Evolutionary conservation across 1,284 basidiomycete genomes (phyloP).

Genomic region (Takashimella koratensis): DNA sequence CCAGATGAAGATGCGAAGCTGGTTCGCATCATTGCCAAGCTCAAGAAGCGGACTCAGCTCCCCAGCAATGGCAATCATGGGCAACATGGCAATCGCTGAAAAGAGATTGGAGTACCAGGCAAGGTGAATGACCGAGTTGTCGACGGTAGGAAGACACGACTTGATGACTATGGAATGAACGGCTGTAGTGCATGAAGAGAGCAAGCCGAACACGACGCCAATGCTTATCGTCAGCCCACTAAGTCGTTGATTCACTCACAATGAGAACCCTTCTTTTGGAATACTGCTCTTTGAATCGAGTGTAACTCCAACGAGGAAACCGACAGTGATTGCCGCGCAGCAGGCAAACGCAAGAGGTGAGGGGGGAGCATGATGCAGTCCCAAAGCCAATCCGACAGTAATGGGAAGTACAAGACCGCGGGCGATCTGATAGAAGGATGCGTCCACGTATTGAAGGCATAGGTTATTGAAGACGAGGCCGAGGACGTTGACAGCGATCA

Average conservation of each 20-base stretch:
- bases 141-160: slow-evolving; percentile 18
- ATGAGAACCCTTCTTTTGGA: too few species aligned
- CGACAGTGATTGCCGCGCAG: slow-evolving; percentile 61
- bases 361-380: slow-evolving; percentile 18
- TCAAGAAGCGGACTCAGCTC: too few species aligned
- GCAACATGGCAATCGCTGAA: slow-evolving; percentile 12
- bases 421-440: slow-evolving; percentile 75
- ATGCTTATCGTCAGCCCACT: too few species aligned
- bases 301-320: slow-evolving; percentile 84
- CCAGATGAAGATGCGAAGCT: slow-evolving; percentile 13
- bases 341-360: slow-evolving; percentile 3
- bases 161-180: slow-evolving; percentile 35
- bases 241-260: too few species aligned
- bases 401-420: slow-evolving; percentile 70
- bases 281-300: too few species aligned
- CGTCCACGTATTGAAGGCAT: slow-evolving; percentile 68
- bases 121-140: slow-evolving; percentile 22
- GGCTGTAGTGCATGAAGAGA: slow-evolving; percentile 21
- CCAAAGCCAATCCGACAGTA: slow-evolving; percentile 60
- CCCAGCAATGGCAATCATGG: slow-evolving; percentile 9
- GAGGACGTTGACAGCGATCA: slow-evolving; percentile 66
- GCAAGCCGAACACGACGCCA: slow-evolving; percentile 26
- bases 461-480: slow-evolving; percentile 73
- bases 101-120: slow-evolving; percentile 29
- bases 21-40: too few species aligned